phyloP scores from a whole-genome alignment of 2,329 filamentous ascomycete genomes.

The Talaromyces islandicus region DNA sequence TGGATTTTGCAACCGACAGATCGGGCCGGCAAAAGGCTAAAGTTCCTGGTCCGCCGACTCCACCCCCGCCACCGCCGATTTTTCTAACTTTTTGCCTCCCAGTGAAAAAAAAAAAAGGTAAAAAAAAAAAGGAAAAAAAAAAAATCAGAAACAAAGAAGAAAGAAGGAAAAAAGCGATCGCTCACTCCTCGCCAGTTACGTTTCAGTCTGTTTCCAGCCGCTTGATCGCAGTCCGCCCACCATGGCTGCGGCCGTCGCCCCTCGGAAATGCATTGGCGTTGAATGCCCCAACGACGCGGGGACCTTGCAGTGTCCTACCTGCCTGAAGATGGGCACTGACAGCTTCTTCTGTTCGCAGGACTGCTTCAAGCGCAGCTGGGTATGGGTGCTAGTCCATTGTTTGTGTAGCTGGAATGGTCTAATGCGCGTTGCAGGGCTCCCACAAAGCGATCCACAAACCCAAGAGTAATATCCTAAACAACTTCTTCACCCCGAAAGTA shows the following conservation, averaged over 20 bases:
- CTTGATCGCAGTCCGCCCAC: background rate
- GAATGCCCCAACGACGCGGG: constrained; percentile 86
- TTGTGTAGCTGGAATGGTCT: background rate
- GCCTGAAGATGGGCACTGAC: constrained; percentile 81
- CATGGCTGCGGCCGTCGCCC: constrained; percentile 25
- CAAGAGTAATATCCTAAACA: constrained; percentile 68
- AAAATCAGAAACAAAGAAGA: background rate
- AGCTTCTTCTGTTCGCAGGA: constrained; percentile 98
- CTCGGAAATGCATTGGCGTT: constrained; percentile 61
- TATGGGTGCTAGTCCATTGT: constrained; percentile 42
- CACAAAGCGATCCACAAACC: constrained; percentile 84
- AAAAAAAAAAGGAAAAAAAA: background rate
- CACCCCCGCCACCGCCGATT: background rate
- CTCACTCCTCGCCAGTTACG: background rate
- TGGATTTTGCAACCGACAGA: too few species aligned
- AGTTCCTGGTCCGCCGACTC: background rate
- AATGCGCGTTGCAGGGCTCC: constrained; percentile 51
- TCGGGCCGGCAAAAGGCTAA: background rate
- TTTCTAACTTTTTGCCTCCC: background rate
- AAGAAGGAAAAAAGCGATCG: background rate
- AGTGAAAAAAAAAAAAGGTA: background rate
- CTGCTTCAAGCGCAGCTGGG: constrained; percentile 99
- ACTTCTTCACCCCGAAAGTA: constrained; percentile 69
- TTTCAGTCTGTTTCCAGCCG: background rate
- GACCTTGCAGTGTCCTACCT: constrained; percentile 86